Percentiles rank a stretch among this genome's conserved stretches.
phyloP scores from a whole-genome alignment of 2,329 filamentous ascomycete species.

The Ceratocystis ficicola region DNA sequence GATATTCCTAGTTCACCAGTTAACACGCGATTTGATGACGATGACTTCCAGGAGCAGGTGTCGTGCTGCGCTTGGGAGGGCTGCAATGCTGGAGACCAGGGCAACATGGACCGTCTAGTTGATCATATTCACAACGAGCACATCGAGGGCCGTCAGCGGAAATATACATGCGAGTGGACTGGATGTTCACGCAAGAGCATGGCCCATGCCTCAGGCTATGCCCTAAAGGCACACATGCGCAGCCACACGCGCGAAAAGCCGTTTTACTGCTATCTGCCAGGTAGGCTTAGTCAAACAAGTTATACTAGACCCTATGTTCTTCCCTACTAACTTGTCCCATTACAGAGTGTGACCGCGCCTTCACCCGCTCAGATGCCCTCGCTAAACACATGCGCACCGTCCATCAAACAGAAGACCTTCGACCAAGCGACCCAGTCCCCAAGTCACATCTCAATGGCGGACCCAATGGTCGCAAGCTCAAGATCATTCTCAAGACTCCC shows the following conservation, averaged over 20 bases:
- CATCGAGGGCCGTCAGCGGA: conserved; percentile 85
- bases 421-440: conserved; percentile 63
- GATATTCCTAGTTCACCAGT: conserved; percentile 63
- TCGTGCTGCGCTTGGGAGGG: conserved; percentile 68
- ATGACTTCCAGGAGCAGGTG: conserved; percentile 65
- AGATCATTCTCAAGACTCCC: conserved; percentile 52
- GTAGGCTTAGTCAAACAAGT: conserved; percentile 37
- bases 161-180: conserved; percentile 96
- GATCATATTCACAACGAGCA: conserved; percentile 85
- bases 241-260: conserved; percentile 97
- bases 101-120: conserved; percentile 71
- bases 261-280: conserved; percentile 89
- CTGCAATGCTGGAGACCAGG: conserved; percentile 56
- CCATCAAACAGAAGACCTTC: conserved; percentile 80
- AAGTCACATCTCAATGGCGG: conserved; percentile 26
- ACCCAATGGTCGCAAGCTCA: conserved; percentile 41
- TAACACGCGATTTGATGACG: conserved; percentile 57
- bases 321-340: not conserved
- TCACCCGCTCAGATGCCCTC: conserved; percentile 87
- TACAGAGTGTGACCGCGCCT: conserved; percentile 88
- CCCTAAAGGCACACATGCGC: conserved; percentile 90
- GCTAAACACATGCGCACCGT: conserved; percentile 98
- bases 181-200: conserved; percentile 81
- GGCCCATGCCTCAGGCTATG: conserved; percentile 89
- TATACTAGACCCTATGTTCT: too few species aligned